phyloP scores from a whole-genome alignment of 768 basidiomycete genomes.

The Suillus discolor region DNA sequence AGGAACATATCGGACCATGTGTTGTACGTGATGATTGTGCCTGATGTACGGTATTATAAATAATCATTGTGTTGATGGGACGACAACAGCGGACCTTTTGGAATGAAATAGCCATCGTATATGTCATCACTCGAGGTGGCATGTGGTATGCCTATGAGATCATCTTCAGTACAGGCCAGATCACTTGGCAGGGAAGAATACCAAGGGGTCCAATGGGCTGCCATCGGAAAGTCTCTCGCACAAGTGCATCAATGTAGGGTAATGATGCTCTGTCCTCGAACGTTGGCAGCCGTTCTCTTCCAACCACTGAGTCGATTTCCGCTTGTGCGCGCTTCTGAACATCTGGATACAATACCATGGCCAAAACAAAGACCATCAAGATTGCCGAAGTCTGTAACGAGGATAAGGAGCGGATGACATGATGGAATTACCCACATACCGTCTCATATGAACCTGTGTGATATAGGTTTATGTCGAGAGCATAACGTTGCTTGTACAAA shows the following conservation, averaged over 20 bases:
- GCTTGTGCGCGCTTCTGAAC: conserved; percentile 18
- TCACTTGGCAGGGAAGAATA: background rate
- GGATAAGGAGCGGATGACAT: background rate
- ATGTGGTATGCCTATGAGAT: conserved; percentile 14
- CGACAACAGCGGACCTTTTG: conserved; percentile 12
- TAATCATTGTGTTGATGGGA: background rate
- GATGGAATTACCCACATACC: conserved; percentile 1
- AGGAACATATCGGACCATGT: conserved; percentile 10
- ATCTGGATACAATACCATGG: conserved; percentile 21
- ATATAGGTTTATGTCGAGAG: background rate
- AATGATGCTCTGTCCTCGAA: conserved; percentile 16
- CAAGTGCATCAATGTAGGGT: conserved; percentile 19
- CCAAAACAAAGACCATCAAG: conserved; percentile 17
- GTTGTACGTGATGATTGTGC: conserved; percentile 12
- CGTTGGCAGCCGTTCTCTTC: conserved; percentile 17
- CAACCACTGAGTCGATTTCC: conserved; percentile 26
- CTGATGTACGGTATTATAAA: background rate
- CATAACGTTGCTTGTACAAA: background rate
- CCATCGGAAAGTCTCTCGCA: conserved; percentile 22
- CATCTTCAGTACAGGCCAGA: background rate
- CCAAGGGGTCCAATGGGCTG: conserved; percentile 18
- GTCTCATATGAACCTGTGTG: conserved; percentile 14
- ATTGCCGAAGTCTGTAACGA: conserved; percentile 12
- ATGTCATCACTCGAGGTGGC: conserved; percentile 13
- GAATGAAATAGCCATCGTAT: conserved; percentile 21